Evolutionary conservation across 2,329 filamentous ascomycete genomes (phyloP), one percentile per base, ranked within the genome.

Genomic region (Atkinsonella hypoxylon): DNA sequence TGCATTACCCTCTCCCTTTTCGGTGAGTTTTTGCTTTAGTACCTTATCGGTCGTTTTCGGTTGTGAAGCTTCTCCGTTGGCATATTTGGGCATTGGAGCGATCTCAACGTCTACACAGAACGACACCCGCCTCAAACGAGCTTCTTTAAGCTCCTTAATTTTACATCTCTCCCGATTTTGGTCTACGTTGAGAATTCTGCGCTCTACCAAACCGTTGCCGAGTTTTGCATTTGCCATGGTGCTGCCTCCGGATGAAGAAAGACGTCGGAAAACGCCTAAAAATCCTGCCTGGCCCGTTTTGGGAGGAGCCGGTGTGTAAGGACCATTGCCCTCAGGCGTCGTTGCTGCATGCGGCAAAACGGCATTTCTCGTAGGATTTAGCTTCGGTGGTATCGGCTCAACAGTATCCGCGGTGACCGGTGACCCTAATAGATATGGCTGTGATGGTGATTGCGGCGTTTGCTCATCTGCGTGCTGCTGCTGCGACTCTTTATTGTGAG

Each of bases 51-150:
- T 68, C n/a, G 66, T 61, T 50, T 68, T 71, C 5, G 52, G 56
- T 45, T 41, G 64, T 42, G 39, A 64, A 10, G 75, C 66, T 7
- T 77, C 76, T 15, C 74, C 74, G 3, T 93, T 87, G 13, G 73
- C 69, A 58, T 94, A 93, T 58, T 81, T 83, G 22, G 90, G 88
- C 62, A 88, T 82, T 0, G 89, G 88, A 3, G 91, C 91, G 61
- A 98, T 95, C 66, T 98, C 93, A 4, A 98, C 90, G 62, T 98
- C 93, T 2, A 98, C 93, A 59, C 88, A 95, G 62, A 98, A 98
- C 0, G 91, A 87, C 0, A 98, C 93, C 49, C 89, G 81, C 49
- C 89, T 80, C 53, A 98, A 68, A 64, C 93, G 95, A 46, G 81
- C 79, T 60, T 84, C 81, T 57, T 89, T 83, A 45, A 98, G 73